Evolutionary conservation across 2,329 filamentous ascomycete genomes (phyloP).

Genomic region (Phialemonium atrogriseum): DNA sequence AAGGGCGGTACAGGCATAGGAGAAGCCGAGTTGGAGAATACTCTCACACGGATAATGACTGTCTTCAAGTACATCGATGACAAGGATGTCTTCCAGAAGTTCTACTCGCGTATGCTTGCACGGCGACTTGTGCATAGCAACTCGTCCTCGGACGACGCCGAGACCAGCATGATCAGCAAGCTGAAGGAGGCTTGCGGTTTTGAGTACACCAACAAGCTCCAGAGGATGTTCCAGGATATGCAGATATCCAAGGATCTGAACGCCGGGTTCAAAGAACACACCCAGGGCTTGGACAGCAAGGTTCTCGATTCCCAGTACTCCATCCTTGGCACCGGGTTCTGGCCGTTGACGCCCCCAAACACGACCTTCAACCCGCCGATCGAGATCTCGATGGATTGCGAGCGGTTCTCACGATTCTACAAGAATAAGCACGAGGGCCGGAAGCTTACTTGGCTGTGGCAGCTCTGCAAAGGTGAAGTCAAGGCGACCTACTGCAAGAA

Average conservation of each 20-base stretch:
- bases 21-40: slow-evolving; percentile 85
- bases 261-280: slow-evolving; percentile 73
- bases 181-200: slow-evolving; percentile 97
- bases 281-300: slow-evolving; percentile 58
- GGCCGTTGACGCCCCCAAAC: slow-evolving; percentile 80
- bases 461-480: slow-evolving; percentile 94
- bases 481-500: slow-evolving; percentile 87
- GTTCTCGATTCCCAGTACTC: slow-evolving; percentile 82
- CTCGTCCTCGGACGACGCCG: slow-evolving; percentile 92
- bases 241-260: slow-evolving; percentile 98
- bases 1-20: slow-evolving; percentile 91
- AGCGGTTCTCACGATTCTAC: slow-evolving; percentile 87
- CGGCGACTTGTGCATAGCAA: slow-evolving; percentile 91
- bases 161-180: slow-evolving; percentile 99
- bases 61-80: slow-evolving; percentile 99
- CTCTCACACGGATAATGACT: slow-evolving; percentile 91
- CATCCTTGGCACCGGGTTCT: slow-evolving; percentile 92
- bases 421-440: slow-evolving; percentile 93
- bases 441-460: slow-evolving; percentile 97
- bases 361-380: slow-evolving; percentile 83
- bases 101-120: slow-evolving; percentile 94
- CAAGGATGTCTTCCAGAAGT: slow-evolving; percentile 99
- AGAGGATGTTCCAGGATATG: slow-evolving; percentile 99
- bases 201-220: slow-evolving; percentile 98
- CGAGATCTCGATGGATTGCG: slow-evolving; percentile 78